Evolutionary conservation across 192 early-diverging fungal species (phyloP), one percentile per base, ranked within the genome.

Genomic region (Coemansia sp.): DNA sequence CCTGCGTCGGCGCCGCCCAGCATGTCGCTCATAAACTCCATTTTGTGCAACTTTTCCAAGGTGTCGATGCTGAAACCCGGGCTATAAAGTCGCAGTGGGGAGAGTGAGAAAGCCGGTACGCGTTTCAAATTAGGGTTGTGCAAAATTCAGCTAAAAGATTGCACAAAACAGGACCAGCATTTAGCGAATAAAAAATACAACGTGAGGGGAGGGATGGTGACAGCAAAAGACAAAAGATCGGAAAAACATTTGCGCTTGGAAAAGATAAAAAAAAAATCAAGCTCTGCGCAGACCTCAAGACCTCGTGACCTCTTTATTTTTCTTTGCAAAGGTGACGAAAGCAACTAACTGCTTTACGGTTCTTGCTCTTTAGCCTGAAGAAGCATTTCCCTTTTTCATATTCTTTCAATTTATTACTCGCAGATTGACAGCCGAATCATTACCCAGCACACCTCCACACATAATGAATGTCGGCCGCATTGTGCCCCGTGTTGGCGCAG

Each of bases 11-110:
- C 87, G 68, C 88, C 85, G 76, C 91, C 83, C 59, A 93, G 73
- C 69, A 85, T 73, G 67, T 90, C 90, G 71, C 90, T 92, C 89
- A 94, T 92, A 81, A 94, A 92, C 84, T 94, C 92, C 92, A 94
- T 93, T 46, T 30, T 3, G 30, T 30, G 30, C 30, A 30, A 30
- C 30, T 46, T 46, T 46, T 46, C 16, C 12, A 46, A 14, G 16
- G 12, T 0, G 16, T 1, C 44, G 21, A 2, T 18, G 14, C 26
- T 8, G 18, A 5, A 62, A n/a, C 21, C 30, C 23, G 45, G 30
- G 20, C 30, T 43, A 41, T 41, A 23, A 48, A 34, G 21, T 52
- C 46, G 16, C 34, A 12, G 15, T n/a, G 30, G 3, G 30, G 30
- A 3, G 30, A 30, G 30, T 2, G 30, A 12, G 30, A 26, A 26